Evolutionary conservation across 2,329 filamentous ascomycete genomes (phyloP), one percentile per base, ranked within the genome.

Genomic region (Aspergillus puulaauensis): DNA sequence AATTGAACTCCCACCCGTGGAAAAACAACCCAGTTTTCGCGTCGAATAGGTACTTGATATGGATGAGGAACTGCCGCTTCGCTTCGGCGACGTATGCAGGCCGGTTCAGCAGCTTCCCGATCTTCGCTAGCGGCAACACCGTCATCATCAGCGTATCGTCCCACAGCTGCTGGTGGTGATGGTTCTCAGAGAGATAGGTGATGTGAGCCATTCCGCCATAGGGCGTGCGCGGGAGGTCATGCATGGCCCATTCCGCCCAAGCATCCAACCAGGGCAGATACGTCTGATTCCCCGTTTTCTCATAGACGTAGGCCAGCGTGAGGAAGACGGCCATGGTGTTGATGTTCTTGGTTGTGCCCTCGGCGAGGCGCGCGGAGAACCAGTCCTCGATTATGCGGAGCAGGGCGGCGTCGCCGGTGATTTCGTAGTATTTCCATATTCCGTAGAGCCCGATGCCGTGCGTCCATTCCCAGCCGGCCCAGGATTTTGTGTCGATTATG

Each of bases 141-240:
- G 89, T 92, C 90, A 93, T 93, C 90, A 93, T 93, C 45, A 93
- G 80, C 6, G 90, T 93, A 70, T 93, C 90, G 64, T 92, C 90
- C 90, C 90, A 93, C 21, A 93, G 80, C 76, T 93, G 88, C 70
- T 90, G 82, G 61, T 86, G 81, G 73, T 93, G 82, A 60, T 86
- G 80, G 73, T 93, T 91, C 62, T 83, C 81, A 2, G 85, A 82
- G 33, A 87, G 75, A 65, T 92, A 92, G 0, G 90, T 93, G 60
- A 88, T 84, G 73, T 90, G 89, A 73, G 91, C 89, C 79, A 91
- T 89, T 57, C 87, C 80, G 47, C 86, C 89, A 68, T 86, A 87
- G 50, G 83, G 84, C 1, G 90, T 93, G 41, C 89, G 82, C 12
- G 85, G 84, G 27, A 93, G 81, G 51, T 90, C 90, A 71, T 91